phyloP scores from a whole-genome alignment of 140 eudicot species.

The Stevia rebaudiana region DNA sequence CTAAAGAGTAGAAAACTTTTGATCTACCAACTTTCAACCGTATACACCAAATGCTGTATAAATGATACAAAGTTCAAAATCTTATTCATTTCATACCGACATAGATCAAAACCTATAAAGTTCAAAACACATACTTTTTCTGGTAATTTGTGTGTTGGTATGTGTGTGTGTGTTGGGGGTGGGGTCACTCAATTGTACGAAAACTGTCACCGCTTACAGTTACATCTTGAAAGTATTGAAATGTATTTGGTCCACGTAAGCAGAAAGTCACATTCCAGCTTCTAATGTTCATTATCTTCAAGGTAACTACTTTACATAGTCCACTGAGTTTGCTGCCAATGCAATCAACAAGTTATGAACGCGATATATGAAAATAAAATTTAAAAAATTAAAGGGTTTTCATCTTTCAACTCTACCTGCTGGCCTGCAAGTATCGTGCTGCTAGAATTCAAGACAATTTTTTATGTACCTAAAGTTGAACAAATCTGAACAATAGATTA shows the following conservation, averaged over 20 bases:
- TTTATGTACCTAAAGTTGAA: conserved; percentile 27
- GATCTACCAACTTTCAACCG: conserved; percentile 16
- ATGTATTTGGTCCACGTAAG: conserved; percentile 18
- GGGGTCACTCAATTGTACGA: not conserved
- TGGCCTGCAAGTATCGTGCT: conserved; percentile 22
- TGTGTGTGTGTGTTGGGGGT: not conserved
- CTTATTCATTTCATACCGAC: conserved; percentile 18
- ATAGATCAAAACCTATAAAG: conserved; percentile 16
- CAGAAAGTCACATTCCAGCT: conserved; percentile 18
- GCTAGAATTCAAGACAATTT: conserved; percentile 3
- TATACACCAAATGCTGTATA: conserved; percentile 26
- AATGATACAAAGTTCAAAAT: conserved; percentile 17
- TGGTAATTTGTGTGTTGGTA: not conserved
- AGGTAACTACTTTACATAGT: conserved; percentile 19
- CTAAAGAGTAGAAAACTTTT: not conserved
- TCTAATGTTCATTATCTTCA: conserved; percentile 4
- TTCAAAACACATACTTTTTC: not conserved
- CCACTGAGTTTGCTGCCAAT: conserved; percentile 18
- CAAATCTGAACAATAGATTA: not conserved
- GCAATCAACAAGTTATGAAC: not conserved
- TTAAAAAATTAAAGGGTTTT: not conserved
- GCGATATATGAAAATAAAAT: not conserved
- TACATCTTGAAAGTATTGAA: conserved; percentile 14
- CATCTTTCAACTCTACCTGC: conserved; percentile 1
- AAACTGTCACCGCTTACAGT: conserved; percentile 14